Evolutionary conservation across 2,329 filamentous ascomycete species (phyloP).

Genomic region (Ceratocystis harringtonii): DNA sequence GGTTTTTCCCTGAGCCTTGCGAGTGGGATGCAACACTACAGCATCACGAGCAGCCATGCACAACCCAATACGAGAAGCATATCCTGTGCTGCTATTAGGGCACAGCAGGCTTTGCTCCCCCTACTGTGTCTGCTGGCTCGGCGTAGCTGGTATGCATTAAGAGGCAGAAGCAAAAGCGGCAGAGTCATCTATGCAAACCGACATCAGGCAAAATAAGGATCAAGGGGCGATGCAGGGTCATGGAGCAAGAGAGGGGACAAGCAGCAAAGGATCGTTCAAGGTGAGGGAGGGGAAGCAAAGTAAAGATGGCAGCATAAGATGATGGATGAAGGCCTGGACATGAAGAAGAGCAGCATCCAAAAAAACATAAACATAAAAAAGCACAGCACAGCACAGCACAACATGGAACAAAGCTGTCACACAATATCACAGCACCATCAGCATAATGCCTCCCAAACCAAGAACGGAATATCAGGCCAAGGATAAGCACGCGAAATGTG

Average conservation of each 20-base stretch:
- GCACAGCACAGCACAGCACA: not conserved
- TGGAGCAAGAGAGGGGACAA: conserved; percentile 2
- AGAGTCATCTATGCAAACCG: not conserved
- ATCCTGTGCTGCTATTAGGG: too few relatives aligned
- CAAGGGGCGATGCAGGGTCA: conserved; percentile 12
- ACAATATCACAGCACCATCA: not conserved
- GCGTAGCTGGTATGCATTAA: too few relatives aligned
- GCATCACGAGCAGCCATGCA: too few relatives aligned
- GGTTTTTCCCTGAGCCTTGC: too few relatives aligned
- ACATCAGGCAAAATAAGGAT: not conserved
- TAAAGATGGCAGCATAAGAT: not conserved
- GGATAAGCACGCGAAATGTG: not conserved
- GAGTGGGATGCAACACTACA: too few relatives aligned
- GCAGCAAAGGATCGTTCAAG: conserved; percentile 17
- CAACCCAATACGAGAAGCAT: too few relatives aligned
- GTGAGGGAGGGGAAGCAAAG: conserved; percentile 15
- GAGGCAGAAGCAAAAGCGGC: too few relatives aligned
- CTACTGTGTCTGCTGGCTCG: not conserved
- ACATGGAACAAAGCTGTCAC: not conserved
- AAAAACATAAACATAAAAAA: not conserved
- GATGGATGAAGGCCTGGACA: not conserved
- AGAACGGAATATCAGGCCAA: not conserved
- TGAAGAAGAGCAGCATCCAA: not conserved
- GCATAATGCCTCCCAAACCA: conserved; percentile 1
- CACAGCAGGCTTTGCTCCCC: not conserved